Evolutionary conservation across 352 stramenopile species (phyloP).

Genomic region (Globisporangium takayamanum): DNA sequence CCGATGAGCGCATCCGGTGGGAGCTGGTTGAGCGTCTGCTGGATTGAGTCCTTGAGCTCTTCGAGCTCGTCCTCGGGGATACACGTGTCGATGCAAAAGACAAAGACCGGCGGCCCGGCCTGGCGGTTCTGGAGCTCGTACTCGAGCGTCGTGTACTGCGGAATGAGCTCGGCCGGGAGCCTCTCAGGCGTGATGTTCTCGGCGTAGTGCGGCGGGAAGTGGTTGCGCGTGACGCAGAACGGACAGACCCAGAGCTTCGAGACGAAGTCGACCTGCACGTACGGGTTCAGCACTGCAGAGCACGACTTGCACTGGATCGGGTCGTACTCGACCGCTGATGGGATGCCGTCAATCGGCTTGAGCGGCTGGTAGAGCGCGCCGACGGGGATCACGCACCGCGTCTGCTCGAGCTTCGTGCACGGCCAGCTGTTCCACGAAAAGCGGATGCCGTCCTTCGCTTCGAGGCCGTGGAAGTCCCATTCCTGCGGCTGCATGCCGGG

Average conservation of each 20-base stretch:
- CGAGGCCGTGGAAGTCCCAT: slow-evolving; percentile 82
- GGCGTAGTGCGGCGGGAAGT: slow-evolving; percentile 93
- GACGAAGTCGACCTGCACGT: slow-evolving; percentile 98
- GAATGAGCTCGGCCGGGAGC: slow-evolving; percentile 98
- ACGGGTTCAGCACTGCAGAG: slow-evolving; percentile 96
- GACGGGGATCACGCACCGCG: slow-evolving; percentile 95
- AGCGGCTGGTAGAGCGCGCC: slow-evolving; percentile 95
- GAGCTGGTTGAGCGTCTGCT: slow-evolving; percentile 97
- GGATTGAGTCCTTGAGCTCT: slow-evolving; percentile 97
- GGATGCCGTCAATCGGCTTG: slow-evolving; percentile 94
- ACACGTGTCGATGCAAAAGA: slow-evolving; percentile 98
- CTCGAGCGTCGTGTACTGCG: slow-evolving; percentile 98
- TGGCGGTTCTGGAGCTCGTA: slow-evolving; percentile 95
- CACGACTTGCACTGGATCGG: slow-evolving; percentile 98
- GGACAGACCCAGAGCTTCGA: slow-evolving; percentile 99
- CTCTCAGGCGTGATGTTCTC: slow-evolving; percentile 98
- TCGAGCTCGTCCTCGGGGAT: slow-evolving; percentile 95
- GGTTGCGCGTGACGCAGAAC: slow-evolving; percentile 98
- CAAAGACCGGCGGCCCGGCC: slow-evolving; percentile 95
- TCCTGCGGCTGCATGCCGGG: slow-evolving; percentile 71
- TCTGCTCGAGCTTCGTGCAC: slow-evolving; percentile 96
- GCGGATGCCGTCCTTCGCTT: slow-evolving; percentile 91
- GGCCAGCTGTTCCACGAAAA: slow-evolving; percentile 99
- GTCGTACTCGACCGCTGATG: slow-evolving; percentile 94
- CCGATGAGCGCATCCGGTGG: slow-evolving; percentile 96